Evolutionary conservation across 108 stramenopile species (phyloP).

Genomic region (Nannochloropsis salina): DNA sequence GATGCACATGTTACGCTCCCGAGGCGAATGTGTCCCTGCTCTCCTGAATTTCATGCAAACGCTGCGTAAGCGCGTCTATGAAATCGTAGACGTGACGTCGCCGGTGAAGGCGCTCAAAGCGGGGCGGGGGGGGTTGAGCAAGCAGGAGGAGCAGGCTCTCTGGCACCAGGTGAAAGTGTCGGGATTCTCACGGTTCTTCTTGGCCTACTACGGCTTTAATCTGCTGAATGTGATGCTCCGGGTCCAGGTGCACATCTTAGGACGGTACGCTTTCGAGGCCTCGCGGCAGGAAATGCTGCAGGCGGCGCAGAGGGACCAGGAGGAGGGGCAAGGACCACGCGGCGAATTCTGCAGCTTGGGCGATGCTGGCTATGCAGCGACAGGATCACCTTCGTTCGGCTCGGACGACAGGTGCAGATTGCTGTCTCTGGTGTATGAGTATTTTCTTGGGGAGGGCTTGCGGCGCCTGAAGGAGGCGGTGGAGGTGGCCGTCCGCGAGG

Average conservation of each 20-base stretch:
- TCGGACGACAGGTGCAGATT: slow-evolving; percentile 35
- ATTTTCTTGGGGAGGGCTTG: slow-evolving; percentile 35
- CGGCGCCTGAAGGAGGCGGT: slow-evolving; percentile 23
- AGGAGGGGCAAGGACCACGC: neutral
- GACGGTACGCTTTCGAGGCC: neutral
- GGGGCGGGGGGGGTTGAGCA: neutral
- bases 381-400: slow-evolving; percentile 21
- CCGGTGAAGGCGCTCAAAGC: slow-evolving; percentile 29
- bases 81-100: slow-evolving; percentile 36
- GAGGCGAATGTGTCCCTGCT: slow-evolving; percentile 32
- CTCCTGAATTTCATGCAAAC: slow-evolving; percentile 41
- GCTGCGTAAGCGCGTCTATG: slow-evolving; percentile 36
- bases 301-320: neutral
- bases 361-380: neutral
- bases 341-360: neutral
- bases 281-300: neutral
- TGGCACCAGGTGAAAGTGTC: slow-evolving; percentile 37
- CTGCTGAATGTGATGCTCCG: slow-evolving; percentile 39
- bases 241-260: slow-evolving; percentile 39
- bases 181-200: slow-evolving; percentile 27
- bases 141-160: neutral
- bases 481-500: slow-evolving; percentile 23
- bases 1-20: slow-evolving; percentile 34
- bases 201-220: slow-evolving; percentile 32
- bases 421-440: slow-evolving; percentile 39